A percentile compares a stretch with the other conserved stretches of the same genome.
Evolutionary conservation across 1,284 basidiomycete species (phyloP).

Genomic region (Chalciporus sp.): DNA sequence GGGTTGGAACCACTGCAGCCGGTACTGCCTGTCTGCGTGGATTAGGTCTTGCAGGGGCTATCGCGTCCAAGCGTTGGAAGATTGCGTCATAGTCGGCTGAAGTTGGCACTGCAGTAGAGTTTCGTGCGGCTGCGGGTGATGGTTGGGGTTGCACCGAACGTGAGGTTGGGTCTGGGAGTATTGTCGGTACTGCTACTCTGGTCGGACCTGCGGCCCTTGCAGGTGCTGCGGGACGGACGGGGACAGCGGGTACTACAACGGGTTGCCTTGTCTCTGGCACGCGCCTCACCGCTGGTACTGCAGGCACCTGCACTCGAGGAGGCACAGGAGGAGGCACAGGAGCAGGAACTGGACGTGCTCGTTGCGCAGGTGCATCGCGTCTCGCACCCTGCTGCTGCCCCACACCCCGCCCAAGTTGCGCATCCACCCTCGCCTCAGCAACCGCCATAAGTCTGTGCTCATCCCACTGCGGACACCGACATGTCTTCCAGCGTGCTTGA

Average conservation of each 20-base stretch:
- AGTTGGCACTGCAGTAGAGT: too few species aligned
- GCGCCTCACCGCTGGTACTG: not conserved
- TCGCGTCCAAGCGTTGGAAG: too few species aligned
- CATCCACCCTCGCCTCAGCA: slow-evolving; percentile 36
- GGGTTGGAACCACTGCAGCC: not conserved
- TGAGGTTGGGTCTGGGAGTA: too few species aligned
- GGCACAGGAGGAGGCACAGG: slow-evolving; percentile 2
- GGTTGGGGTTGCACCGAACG: too few species aligned
- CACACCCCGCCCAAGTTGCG: slow-evolving; percentile 13
- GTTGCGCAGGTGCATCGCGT: slow-evolving; percentile 5
- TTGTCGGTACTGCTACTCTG: too few species aligned
- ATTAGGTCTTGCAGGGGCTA: not conserved
- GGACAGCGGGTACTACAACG: not conserved
- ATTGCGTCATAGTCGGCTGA: too few species aligned
- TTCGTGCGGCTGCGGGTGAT: too few species aligned
- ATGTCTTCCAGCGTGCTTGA: slow-evolving; percentile 42
- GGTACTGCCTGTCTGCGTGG: not conserved
- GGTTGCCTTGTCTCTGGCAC: not conserved
- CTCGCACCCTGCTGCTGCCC: slow-evolving; percentile 12
- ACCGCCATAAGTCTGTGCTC: slow-evolving; percentile 36
- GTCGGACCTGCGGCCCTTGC: too few species aligned
- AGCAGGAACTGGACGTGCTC: not conserved
- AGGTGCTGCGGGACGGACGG: not conserved
- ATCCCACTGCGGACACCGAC: slow-evolving; percentile 46
- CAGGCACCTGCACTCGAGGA: not conserved